These are phyloP conservation scores for Poa pratensis DNA, from an alignment of 176 grass and related monocot genomes.

Conservation along the genomic window DNA sequence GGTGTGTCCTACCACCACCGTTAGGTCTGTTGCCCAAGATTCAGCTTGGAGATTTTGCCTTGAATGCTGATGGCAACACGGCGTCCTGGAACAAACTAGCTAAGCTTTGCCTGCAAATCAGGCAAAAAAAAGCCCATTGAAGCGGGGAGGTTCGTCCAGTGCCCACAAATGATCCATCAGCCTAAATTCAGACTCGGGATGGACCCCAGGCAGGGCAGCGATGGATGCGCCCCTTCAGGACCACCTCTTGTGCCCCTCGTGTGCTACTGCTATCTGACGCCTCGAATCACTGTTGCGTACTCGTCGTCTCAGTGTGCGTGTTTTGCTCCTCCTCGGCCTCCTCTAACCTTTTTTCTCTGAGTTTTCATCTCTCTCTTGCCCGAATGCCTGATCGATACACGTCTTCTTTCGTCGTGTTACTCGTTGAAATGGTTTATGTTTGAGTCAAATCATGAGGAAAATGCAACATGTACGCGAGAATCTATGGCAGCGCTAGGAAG, in stretches of 20 bases:
- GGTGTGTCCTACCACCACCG: slow-evolving; percentile 23
- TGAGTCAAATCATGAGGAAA: too few relatives aligned
- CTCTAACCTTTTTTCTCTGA: too few relatives aligned
- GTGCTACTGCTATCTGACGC: background rate
- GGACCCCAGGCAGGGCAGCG: slow-evolving; percentile 29
- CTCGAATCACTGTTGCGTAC: slow-evolving; percentile 2
- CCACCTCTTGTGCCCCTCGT: slow-evolving; percentile 30
- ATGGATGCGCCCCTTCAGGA: slow-evolving; percentile 30
- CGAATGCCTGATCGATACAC: too few relatives aligned
- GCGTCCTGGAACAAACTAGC: slow-evolving; percentile 26
- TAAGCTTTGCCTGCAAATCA: slow-evolving; percentile 37
- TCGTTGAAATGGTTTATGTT: too few relatives aligned
- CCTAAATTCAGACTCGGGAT: slow-evolving; percentile 30
- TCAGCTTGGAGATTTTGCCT: slow-evolving; percentile 41
- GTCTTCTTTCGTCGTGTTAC: too few relatives aligned
- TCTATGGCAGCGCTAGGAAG: too few relatives aligned
- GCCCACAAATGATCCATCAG: slow-evolving; percentile 12
- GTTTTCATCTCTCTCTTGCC: too few relatives aligned
- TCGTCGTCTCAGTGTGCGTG: background rate
- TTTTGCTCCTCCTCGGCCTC: too few relatives aligned
- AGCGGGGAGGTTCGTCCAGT: background rate
- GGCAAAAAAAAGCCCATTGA: slow-evolving; percentile 33
- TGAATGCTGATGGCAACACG: slow-evolving; percentile 49
- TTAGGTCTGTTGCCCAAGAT: slow-evolving; percentile 43
- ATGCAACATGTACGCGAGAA: too few relatives aligned